Conservation (phyloP, 352 stramenopile genomes). For the Globisporangium cederbergense region DNA sequence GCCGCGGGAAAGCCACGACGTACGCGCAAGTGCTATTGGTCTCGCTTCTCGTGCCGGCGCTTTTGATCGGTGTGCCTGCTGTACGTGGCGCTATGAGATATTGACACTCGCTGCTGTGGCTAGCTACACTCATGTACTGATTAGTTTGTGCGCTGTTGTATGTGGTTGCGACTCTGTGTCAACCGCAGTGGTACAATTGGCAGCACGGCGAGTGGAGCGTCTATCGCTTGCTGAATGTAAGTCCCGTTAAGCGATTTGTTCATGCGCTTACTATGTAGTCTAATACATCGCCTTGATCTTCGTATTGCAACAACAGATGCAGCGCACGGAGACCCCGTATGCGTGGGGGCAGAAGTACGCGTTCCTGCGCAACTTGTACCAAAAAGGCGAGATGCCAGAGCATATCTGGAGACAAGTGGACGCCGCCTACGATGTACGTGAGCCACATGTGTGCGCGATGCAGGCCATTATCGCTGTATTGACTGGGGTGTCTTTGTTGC, state of each 20-base stretch:
- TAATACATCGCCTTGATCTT: neutral
- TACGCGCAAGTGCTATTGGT: conserved; percentile 36
- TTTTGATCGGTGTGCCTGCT: conserved; percentile 38
- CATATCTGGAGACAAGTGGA: conserved; percentile 54
- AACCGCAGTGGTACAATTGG: conserved; percentile 22
- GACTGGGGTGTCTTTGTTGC: neutral
- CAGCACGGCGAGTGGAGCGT: conserved; percentile 21
- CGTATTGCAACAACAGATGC: conserved; percentile 30
- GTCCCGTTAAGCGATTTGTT: neutral
- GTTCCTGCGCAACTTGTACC: conserved; percentile 47
- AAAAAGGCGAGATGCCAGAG: conserved; percentile 42
- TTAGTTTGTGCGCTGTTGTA: neutral
- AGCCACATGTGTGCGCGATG: neutral
- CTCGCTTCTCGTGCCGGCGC: conserved; percentile 35
- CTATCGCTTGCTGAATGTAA: conserved; percentile 25
- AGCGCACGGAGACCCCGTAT: conserved; percentile 42
- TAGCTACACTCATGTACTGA: neutral
- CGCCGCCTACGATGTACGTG: conserved; percentile 57
- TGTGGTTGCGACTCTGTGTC: neutral
- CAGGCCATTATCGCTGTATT: neutral
- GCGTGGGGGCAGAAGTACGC: conserved; percentile 65
- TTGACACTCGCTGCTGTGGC: neutral
- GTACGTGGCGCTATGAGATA: conserved; percentile 17
- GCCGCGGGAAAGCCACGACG: conserved; percentile 40
- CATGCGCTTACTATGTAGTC: no score